phyloP scores from a whole-genome alignment of 2,329 filamentous ascomycete species.

The Cercospora sojina region DNA sequence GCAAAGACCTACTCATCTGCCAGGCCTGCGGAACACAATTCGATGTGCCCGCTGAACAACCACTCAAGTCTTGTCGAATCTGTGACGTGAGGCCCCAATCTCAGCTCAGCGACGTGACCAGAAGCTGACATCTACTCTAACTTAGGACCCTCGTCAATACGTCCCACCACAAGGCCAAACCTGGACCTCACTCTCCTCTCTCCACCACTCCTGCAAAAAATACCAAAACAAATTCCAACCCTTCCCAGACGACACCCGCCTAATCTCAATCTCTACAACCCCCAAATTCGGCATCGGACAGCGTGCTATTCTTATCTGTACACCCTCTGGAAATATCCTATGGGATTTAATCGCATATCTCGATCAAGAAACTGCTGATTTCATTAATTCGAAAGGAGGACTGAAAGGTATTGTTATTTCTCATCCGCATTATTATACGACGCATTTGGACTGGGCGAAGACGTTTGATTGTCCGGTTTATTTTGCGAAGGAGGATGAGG shows the following conservation, averaged over 20 bases:
- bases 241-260: conserved; percentile 46
- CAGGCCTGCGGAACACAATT: conserved; percentile 70
- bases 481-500: conserved; percentile 61
- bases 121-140: not conserved
- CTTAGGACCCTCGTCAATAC: conserved; percentile 65
- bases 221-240: conserved; percentile 58
- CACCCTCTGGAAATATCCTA: conserved; percentile 66
- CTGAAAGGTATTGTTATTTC: conserved; percentile 62
- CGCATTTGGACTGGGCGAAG: conserved; percentile 70
- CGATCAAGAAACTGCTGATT: conserved; percentile 61
- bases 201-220: conserved; percentile 33
- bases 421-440: conserved; percentile 80
- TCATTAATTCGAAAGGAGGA: conserved; percentile 62
- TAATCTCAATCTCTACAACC: conserved; percentile 48
- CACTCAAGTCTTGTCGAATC: conserved; percentile 62
- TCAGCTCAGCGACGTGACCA: not conserved
- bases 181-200: conserved; percentile 59
- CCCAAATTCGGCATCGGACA: conserved; percentile 69
- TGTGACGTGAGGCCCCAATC: conserved; percentile 61
- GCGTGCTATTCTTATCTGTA: conserved; percentile 67
- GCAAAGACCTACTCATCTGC: conserved; percentile 58
- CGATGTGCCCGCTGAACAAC: conserved; percentile 51
- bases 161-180: conserved; percentile 63
- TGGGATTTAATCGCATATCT: conserved; percentile 77
- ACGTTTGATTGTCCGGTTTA: conserved; percentile 71